These are phyloP conservation scores for Leucocoprinus sp. DNA, from an alignment of 768 basidiomycete species.

Conservation along the genomic window DNA sequence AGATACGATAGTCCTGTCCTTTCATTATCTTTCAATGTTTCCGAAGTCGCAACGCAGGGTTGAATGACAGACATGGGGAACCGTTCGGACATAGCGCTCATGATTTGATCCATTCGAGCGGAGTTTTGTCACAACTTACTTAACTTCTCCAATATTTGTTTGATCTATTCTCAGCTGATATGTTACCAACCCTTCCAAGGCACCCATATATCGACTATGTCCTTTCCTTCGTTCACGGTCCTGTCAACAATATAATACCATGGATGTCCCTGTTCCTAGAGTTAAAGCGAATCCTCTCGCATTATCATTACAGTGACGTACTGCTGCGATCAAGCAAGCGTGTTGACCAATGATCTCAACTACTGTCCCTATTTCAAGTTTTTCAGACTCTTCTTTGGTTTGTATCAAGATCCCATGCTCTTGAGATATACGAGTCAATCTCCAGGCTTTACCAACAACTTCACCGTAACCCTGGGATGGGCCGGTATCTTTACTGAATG, in stretches of 20 bases:
- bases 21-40: too few relatives aligned
- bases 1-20: too few relatives aligned
- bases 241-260: constrained; percentile 84
- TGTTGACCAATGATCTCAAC: constrained; percentile 79
- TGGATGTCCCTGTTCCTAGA: constrained; percentile 40
- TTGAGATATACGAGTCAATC: constrained; percentile 57
- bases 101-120: too few relatives aligned
- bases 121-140: too few relatives aligned
- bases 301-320: constrained; percentile 15
- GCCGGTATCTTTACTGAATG: constrained; percentile 83
- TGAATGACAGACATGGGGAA: too few relatives aligned
- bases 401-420: constrained; percentile 71
- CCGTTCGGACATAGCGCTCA: too few relatives aligned
- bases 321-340: constrained; percentile 75
- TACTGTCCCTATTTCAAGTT: constrained; percentile 47
- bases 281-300: neutral
- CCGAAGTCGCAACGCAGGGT: too few relatives aligned
- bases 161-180: neutral
- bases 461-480: constrained; percentile 66
- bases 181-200: constrained; percentile 85
- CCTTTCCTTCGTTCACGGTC: constrained; percentile 34
- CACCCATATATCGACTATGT: constrained; percentile 78
- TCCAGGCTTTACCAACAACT: constrained; percentile 59
- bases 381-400: constrained; percentile 17
- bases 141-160: too few relatives aligned